phyloP scores from a whole-genome alignment of 1,284 basidiomycete genomes.

The Trichosporon ovoides region DNA sequence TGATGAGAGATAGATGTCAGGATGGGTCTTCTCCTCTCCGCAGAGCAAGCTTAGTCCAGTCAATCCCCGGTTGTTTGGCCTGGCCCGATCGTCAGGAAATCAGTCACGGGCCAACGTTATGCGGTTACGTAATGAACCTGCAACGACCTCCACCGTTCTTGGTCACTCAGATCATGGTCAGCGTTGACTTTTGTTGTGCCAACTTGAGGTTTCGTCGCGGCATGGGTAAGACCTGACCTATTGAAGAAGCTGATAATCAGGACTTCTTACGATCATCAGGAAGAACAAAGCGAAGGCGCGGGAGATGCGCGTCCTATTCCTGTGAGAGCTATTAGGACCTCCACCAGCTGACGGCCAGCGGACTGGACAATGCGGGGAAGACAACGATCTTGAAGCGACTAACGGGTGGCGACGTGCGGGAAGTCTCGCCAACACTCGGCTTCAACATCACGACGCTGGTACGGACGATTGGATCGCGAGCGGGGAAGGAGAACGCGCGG shows the following conservation, averaged over 20 bases:
- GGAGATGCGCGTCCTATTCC: constrained; percentile 93
- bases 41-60: no score
- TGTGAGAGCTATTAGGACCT: constrained; percentile 59
- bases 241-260: constrained; percentile 44
- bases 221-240: neutral
- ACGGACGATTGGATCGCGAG: constrained; percentile 47
- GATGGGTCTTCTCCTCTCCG: no score
- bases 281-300: constrained; percentile 92
- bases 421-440: constrained; percentile 87
- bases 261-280: constrained; percentile 91
- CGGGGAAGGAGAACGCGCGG: constrained; percentile 53
- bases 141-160: no score
- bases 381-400: constrained; percentile 95
- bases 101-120: no score
- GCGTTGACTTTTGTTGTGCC: no score
- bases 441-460: constrained; percentile 98
- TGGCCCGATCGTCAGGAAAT: no score
- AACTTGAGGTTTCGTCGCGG: no score
- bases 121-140: no score
- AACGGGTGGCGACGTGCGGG: constrained; percentile 80
- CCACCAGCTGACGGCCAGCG: constrained; percentile 54
- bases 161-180: no score
- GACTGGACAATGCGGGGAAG: constrained; percentile 98
- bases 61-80: no score
- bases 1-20: no score